Base-by-base conservation (phyloP, 1,139 yeast genomes). In the Nadsonia starkeyi-henricii region DNA sequence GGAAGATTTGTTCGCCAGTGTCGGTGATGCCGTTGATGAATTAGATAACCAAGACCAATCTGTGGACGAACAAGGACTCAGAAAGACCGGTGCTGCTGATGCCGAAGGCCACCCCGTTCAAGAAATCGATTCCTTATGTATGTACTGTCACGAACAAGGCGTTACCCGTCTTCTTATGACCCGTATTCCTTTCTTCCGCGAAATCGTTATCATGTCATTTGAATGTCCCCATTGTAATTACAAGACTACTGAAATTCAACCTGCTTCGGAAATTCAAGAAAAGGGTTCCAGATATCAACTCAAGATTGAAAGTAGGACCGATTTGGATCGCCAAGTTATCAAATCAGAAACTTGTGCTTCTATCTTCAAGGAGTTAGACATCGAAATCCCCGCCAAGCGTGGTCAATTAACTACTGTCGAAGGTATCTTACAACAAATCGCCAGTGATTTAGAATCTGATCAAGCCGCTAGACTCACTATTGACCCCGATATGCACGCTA, bases 81-180 rank as follows among this genome's bases (percentile, higher is more conserved):
- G 59, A 30, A 55, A 56, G 12, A 65, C 69, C 7, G 66, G 68
- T 12, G 70, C 88, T 20, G 69, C 70, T 9, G 96, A 85, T 63
- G 81, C 84, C n/a, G 81, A 78, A 62, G 96, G 96, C n/a, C 94
- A 86, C 58, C 95, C 96, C 4, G 95, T 91, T 19, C 96, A 88
- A 65, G 97, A 91, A 64, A 78, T 93, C 54, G 93, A 89, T 62
- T 86, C 96, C 19, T 69, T 89, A 48, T 93, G 99, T 70, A 89
- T 93, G 95, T 85, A 86, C 69, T 93, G 99, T 66, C 86, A 81
- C 56, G 70, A 89, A 57, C 74, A 79, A 51, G 99, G 99, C 52
- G 72, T 72, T 47, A 91, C 98, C 17, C 72, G 94, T 57, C 64
- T 93, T 64, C 71, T 93, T 48, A 71, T 93, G 60, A 91, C 99